phyloP scores from a whole-genome alignment of 345 rosid species.

The Salix exigua region DNA sequence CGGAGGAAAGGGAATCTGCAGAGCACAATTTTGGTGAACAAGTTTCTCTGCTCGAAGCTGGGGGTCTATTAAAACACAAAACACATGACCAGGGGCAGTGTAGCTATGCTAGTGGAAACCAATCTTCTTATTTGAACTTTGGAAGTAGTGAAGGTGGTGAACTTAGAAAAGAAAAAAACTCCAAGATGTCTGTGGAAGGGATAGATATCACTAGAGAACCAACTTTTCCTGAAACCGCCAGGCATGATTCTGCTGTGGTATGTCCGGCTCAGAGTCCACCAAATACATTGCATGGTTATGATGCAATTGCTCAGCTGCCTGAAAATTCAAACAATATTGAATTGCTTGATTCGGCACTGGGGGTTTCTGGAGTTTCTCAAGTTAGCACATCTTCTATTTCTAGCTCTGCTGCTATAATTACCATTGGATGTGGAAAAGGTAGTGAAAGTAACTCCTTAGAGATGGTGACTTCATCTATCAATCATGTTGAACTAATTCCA shows the following conservation, averaged over 20 bases:
- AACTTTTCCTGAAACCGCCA: constrained; percentile 10
- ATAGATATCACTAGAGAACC: constrained; percentile 10
- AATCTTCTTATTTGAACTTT: constrained; percentile 17
- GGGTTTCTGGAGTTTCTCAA: constrained; percentile 8
- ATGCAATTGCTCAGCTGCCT: constrained; percentile 18
- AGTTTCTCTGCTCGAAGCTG: constrained; percentile 25
- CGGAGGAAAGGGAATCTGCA: constrained; percentile 9
- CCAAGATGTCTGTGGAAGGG: constrained; percentile 16
- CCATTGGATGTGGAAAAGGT: constrained; percentile 7
- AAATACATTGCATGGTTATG: constrained; percentile 15
- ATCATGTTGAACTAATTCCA: constrained; percentile 14
- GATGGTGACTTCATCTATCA: constrained; percentile 9
- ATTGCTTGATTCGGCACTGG: constrained; percentile 1
- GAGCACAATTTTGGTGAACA: constrained; percentile 15
- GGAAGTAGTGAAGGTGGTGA: constrained; percentile 19
- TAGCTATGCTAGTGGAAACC: constrained; percentile 21
- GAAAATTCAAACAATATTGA: constrained; percentile 23
- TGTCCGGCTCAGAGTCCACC: constrained; percentile 6
- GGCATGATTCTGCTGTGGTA: constrained; percentile 11
- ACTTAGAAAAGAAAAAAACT: constrained; percentile 7
- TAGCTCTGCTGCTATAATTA: constrained; percentile 11
- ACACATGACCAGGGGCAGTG: constrained; percentile 18
- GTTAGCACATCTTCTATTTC: constrained; percentile 8
- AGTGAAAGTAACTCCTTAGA: constrained; percentile 17
- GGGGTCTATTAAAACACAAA: constrained; percentile 11